Conservation (phyloP, 768 basidiomycete genomes). For the Russula brevipes region DNA sequence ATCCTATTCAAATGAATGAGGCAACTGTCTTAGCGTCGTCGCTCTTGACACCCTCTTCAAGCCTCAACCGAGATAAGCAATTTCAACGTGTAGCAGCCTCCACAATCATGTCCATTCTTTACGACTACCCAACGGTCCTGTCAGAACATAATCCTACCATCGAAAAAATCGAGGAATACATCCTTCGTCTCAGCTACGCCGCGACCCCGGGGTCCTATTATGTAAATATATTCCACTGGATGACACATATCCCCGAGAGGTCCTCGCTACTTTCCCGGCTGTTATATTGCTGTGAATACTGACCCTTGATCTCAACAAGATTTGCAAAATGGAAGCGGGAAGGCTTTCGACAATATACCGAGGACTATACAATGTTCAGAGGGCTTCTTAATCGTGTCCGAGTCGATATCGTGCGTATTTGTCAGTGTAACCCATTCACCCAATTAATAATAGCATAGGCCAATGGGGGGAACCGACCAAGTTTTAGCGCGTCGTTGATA, state of each 20-base stretch:
- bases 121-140: conserved; percentile 21
- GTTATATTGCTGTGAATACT: background rate
- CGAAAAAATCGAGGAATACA: background rate
- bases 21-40: conserved; percentile 30
- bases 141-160: background rate
- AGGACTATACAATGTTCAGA: conserved; percentile 1
- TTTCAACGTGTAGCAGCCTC: conserved; percentile 30
- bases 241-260: conserved; percentile 12
- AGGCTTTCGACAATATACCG: background rate
- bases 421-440: background rate
- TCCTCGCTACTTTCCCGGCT: background rate
- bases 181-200: background rate
- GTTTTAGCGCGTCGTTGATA: conserved; percentile 9
- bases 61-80: conserved; percentile 29
- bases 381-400: conserved; percentile 9
- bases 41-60: conserved; percentile 29
- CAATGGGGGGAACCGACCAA: conserved; percentile 1
- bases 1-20: conserved; percentile 31
- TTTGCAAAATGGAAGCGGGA: conserved; percentile 15
- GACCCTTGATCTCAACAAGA: background rate
- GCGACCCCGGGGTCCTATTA: background rate
- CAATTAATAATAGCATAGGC: background rate
- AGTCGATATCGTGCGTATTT: background rate
- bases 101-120: conserved; percentile 28
- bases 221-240: conserved; percentile 13